These are phyloP conservation scores for Sclerotinia borealis DNA, from an alignment of 2,329 filamentous ascomycete species.

Conservation along the genomic window DNA sequence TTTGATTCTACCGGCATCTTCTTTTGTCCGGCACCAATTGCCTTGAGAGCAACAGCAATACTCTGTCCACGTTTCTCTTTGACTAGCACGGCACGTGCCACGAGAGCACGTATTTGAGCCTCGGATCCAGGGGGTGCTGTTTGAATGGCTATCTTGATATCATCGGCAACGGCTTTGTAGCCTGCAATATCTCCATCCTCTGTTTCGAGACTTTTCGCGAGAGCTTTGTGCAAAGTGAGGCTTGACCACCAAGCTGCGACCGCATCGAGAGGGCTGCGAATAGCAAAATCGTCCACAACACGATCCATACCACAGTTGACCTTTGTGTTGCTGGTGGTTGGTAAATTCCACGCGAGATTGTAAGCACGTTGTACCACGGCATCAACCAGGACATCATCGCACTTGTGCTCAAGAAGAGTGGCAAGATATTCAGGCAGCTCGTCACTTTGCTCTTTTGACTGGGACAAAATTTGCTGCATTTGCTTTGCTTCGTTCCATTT, in stretches of 20 bases:
- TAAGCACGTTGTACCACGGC: slow-evolving; percentile 77
- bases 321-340: slow-evolving; percentile 60
- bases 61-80: slow-evolving; percentile 48
- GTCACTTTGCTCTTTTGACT: slow-evolving; percentile 38
- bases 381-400: slow-evolving; percentile 73
- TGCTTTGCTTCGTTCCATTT: slow-evolving; percentile 78
- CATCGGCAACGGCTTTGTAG: slow-evolving; percentile 38
- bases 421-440: slow-evolving; percentile 75
- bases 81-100: slow-evolving; percentile 52
- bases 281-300: slow-evolving; percentile 78
- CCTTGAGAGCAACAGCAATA: slow-evolving; percentile 51
- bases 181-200: slow-evolving; percentile 41
- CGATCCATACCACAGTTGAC: slow-evolving; percentile 70
- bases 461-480: slow-evolving; percentile 46
- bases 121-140: slow-evolving; percentile 74
- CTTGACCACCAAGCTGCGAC: slow-evolving; percentile 89
- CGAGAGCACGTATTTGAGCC: slow-evolving; percentile 55
- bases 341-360: slow-evolving; percentile 82
- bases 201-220: slow-evolving; percentile 56
- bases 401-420: slow-evolving; percentile 69
- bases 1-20: slow-evolving; percentile 33
- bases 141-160: slow-evolving; percentile 63
- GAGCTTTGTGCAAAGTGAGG: slow-evolving; percentile 60
- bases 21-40: slow-evolving; percentile 39
- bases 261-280: slow-evolving; percentile 81